A percentile compares a stretch with the other conserved stretches of the same genome.
Evolutionary conservation across 768 basidiomycete genomes (phyloP).

Genomic region (Pisolithus tinctorius): DNA sequence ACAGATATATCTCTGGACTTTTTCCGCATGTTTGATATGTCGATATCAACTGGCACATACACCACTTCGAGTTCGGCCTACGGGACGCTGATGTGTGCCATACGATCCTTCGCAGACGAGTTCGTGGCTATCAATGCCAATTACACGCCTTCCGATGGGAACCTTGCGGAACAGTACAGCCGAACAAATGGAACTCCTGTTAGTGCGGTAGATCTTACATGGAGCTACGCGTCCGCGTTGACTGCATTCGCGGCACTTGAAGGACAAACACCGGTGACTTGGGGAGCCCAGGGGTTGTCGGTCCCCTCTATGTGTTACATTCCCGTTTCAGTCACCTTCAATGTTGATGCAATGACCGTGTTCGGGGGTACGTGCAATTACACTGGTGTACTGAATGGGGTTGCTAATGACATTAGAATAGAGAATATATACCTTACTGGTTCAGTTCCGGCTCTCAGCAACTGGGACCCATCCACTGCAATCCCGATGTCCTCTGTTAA

Average conservation of each 20-base stretch:
- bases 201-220: slow-evolving; percentile 65
- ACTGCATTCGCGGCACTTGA: slow-evolving; percentile 55
- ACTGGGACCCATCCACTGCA: slow-evolving; percentile 59
- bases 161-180: slow-evolving; percentile 58
- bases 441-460: slow-evolving; percentile 44
- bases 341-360: slow-evolving; percentile 54
- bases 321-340: slow-evolving; percentile 53
- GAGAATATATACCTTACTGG: slow-evolving; percentile 69
- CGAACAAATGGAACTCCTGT: slow-evolving; percentile 43
- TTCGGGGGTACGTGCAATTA: slow-evolving; percentile 37
- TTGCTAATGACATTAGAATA: slow-evolving; percentile 15
- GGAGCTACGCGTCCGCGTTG: slow-evolving; percentile 68
- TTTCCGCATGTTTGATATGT: slow-evolving; percentile 55
- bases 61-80: slow-evolving; percentile 40
- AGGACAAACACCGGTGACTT: slow-evolving; percentile 43
- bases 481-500: slow-evolving; percentile 45
- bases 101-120: slow-evolving; percentile 57
- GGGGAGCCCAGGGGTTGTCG: slow-evolving; percentile 60
- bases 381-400: too few relatives aligned
- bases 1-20: slow-evolving; percentile 62
- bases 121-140: slow-evolving; percentile 52
- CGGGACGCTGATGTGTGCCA: slow-evolving; percentile 39
- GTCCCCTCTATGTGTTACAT: slow-evolving; percentile 41
- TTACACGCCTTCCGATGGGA: slow-evolving; percentile 57
- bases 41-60: slow-evolving; percentile 49